Base-by-base conservation (phyloP, 768 basidiomycete genomes). In the Psilocybe azurescens region DNA sequence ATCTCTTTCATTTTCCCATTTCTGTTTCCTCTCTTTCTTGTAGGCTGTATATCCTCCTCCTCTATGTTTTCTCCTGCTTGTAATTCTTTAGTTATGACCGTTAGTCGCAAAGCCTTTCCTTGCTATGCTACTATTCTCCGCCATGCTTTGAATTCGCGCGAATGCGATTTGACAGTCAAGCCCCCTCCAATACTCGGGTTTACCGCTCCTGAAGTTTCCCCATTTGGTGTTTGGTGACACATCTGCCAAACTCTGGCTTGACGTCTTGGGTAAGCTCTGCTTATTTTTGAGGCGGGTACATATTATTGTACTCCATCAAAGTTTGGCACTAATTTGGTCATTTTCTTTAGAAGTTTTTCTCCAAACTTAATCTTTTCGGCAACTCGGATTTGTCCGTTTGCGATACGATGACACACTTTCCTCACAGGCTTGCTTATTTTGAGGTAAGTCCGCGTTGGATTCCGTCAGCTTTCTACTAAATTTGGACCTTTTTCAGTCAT, bases 1-100 rank as follows among this genome's bases (percentile, higher is more conserved):
- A 61, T 48, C 58, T 58, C 62, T 20, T 62, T 47, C 63, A 56
- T 58, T 49, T 29, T 58, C 53, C 55, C 29, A 53, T 16, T 36
- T 39, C 24, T 54, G 38, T 59, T 30, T 60, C 56, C 18, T 50
- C 18, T 55, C n/a, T 36, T 47, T 29, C 24, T 29, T 53, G 36
- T 41, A 28, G 29, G 50, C 41, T 11, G 20, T 59, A 32, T 59
- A 46, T 60, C 41, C 44, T 58, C 44, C 55, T 63, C 58, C 36
- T 46, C 41, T 62, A 20, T 65, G 44, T 54, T 51, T 33, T 54
- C 41, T 41, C 13, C 11, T 52, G 48, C 36, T 53, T 58, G 49
- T 60, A 32, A 48, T 36, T 33, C 41, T 53, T 53, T 36, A 53
- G 33, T 20, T 32, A 51, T 51, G 5, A 14, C 11, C n/a, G 52